These are phyloP conservation scores for Wickerhamiella shivajii DNA, from an alignment of 805 yeast species.

Conservation along the genomic window DNA sequence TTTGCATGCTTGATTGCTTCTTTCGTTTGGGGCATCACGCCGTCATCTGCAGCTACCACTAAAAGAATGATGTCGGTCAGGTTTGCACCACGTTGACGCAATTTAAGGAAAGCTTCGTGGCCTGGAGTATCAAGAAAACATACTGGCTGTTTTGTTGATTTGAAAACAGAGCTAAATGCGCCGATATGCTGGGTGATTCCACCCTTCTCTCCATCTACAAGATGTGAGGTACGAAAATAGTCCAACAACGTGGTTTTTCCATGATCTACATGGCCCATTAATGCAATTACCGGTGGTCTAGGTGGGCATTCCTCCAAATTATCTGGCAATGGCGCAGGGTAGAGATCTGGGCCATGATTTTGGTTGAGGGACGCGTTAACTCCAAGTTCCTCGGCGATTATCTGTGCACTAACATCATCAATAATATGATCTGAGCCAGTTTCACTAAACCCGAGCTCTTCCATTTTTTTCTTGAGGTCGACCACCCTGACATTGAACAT, in stretches of 20 bases:
- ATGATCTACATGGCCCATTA: conserved; percentile 98
- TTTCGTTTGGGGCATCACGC: conserved; percentile 92
- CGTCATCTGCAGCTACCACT: conserved; percentile 95
- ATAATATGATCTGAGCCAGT: conserved; percentile 56
- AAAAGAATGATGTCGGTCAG: conserved; percentile 83
- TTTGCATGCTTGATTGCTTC: conserved; percentile 93
- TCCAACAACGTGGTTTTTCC: conserved; percentile 94
- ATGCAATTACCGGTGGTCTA: conserved; percentile 89
- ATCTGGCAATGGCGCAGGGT: conserved; percentile 34
- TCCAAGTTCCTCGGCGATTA: conserved; percentile 83
- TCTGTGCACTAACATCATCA: conserved; percentile 70
- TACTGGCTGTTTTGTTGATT: conserved; percentile 60
- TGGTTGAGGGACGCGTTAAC: conserved; percentile 43
- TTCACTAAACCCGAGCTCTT: conserved; percentile 61
- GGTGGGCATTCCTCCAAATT: conserved; percentile 35
- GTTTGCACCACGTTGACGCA: conserved; percentile 94
- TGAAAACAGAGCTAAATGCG: conserved; percentile 88
- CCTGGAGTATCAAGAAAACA: conserved; percentile 97
- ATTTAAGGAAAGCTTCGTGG: conserved; percentile 88
- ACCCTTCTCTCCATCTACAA: conserved; percentile 78
- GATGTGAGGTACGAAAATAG: conserved; percentile 65
- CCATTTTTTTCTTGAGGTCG: conserved; percentile 41
- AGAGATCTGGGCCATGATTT: conserved; percentile 42
- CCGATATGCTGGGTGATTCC: conserved; percentile 98
- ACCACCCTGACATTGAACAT: conserved; percentile 51